Evolutionary conservation across 345 rosid genomes (phyloP).

Genomic region (Luvunga scandens): DNA sequence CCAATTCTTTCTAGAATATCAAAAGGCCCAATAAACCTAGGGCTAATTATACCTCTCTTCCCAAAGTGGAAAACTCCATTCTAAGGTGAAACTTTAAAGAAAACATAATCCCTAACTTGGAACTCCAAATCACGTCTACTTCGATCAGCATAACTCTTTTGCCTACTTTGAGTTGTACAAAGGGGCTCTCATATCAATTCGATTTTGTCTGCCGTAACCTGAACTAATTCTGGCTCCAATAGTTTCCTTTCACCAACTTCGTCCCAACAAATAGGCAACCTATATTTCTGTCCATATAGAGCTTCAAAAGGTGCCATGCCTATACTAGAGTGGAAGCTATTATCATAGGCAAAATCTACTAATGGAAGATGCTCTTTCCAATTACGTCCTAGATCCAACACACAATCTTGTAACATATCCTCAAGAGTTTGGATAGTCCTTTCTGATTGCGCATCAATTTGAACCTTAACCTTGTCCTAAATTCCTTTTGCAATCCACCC

Average conservation of each 20-base stretch:
- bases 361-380: not conserved
- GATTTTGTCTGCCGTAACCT: not conserved
- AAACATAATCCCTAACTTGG: not conserved
- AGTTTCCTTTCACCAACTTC: not conserved
- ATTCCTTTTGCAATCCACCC: no score
- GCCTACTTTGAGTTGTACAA: accelerated
- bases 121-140: not conserved
- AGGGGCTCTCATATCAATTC: not conserved
- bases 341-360: no score
- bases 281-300: not conserved
- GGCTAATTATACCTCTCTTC: no score
- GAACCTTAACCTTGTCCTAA: no score
- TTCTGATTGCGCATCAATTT: not conserved
- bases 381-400: no score
- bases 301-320: no score
- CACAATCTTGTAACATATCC: not conserved
- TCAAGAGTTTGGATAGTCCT: not conserved
- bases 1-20: no score
- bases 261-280: not conserved
- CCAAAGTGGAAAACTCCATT: no score
- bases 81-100: not conserved
- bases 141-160: no score
- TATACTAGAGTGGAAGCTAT: no score
- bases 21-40: no score
- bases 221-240: not conserved